Percentiles rank a stretch among this genome's conserved stretches.
These are phyloP conservation scores for Leptodontidium sp. DNA, from an alignment of 2,329 filamentous ascomycete species.

Conservation along the genomic window DNA sequence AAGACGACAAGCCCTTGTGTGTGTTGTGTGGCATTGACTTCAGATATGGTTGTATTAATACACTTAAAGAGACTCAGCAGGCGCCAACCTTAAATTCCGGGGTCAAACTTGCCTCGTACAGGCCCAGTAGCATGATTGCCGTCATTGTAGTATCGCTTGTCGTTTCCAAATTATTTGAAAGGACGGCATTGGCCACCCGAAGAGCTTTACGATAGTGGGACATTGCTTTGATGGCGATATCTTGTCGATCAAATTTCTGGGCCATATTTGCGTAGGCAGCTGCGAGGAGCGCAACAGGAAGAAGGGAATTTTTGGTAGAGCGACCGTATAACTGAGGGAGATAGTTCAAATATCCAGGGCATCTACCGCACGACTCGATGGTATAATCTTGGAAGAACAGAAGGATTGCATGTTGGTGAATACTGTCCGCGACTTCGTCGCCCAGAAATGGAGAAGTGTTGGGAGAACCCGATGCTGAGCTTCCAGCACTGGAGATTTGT, in stretches of 20 bases:
- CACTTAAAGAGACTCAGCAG: background rate
- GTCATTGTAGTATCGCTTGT: conserved; percentile 26
- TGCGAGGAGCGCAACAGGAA: conserved; percentile 24
- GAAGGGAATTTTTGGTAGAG: background rate
- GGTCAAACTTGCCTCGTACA: conserved; percentile 25
- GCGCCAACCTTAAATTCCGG: too few species aligned
- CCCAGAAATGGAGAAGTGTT: too few species aligned
- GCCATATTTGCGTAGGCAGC: conserved; percentile 29
- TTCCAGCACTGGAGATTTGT: too few species aligned
- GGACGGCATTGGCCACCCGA: background rate
- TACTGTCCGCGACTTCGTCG: conserved; percentile 7
- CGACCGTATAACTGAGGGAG: conserved; percentile 25
- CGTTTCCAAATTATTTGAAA: background rate
- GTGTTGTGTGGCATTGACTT: conserved; percentile 14
- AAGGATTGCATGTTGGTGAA: conserved; percentile 21
- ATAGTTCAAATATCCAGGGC: conserved; percentile 26
- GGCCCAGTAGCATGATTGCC: conserved; percentile 24
- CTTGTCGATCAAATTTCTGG: conserved; percentile 17
- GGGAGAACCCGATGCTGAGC: too few species aligned
- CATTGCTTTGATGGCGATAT: conserved; percentile 25
- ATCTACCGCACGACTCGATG: conserved; percentile 16
- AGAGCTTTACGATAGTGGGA: conserved; percentile 23
- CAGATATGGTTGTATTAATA: conserved; percentile 1
- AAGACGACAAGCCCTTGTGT: conserved; percentile 16
- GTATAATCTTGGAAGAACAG: conserved; percentile 30